These are phyloP conservation scores for Pleurozium schreberi DNA, from an alignment of 225 moss, liverwort and hornwort species.

Conservation along the genomic window DNA sequence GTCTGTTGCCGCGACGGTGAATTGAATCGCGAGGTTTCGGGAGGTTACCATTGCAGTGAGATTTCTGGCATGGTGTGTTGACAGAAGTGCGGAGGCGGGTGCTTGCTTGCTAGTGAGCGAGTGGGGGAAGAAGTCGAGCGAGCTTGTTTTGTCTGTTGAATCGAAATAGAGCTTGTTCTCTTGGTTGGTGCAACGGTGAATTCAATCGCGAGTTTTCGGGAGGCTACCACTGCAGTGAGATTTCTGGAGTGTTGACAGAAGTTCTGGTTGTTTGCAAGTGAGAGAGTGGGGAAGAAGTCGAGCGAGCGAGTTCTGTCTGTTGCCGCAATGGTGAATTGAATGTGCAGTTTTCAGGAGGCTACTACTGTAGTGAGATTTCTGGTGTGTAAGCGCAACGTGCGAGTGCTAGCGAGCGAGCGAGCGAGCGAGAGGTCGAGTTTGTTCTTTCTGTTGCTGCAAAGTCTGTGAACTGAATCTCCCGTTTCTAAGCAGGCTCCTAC, in stretches of 20 bases:
- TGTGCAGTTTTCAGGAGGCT: not conserved
- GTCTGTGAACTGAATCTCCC: not conserved
- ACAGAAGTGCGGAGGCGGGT: not conserved
- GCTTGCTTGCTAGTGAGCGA: not conserved
- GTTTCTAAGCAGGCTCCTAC: not conserved
- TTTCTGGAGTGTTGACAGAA: not conserved
- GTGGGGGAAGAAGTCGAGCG: not conserved
- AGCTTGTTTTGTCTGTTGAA: no score
- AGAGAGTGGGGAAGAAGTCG: not conserved
- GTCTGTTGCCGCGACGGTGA: not conserved
- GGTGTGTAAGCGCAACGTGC: no score
- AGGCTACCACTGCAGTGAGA: not conserved
- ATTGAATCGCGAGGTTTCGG: not conserved
- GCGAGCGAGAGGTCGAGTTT: not conserved
- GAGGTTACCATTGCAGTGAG: no score
- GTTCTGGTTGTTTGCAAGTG: not conserved
- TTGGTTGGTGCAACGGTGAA: no score
- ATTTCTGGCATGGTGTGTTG: not conserved
- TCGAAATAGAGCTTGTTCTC: no score
- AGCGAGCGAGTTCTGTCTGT: not conserved
- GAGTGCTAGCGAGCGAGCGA: not conserved
- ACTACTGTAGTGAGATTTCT: not conserved
- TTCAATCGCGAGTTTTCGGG: not conserved
- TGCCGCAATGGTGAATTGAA: not conserved
- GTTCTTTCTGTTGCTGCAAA: not conserved